A percentile compares a stretch with the other conserved stretches of the same genome.
phyloP scores from a whole-genome alignment of 2,329 filamentous ascomycete genomes.

The Sphaerulina musiva region DNA sequence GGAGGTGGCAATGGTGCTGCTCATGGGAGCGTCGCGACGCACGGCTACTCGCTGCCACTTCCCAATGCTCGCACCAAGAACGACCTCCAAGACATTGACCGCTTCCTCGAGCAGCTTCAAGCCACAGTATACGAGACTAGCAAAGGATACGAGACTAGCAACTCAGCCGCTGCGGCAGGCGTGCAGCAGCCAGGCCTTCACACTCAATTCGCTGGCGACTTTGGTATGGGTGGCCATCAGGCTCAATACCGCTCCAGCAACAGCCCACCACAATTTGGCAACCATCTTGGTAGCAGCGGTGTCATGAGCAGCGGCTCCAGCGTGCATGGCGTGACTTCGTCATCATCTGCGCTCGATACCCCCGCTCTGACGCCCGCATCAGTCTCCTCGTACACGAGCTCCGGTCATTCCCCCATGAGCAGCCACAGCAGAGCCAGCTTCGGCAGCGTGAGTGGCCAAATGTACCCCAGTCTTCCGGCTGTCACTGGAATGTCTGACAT shows the following conservation, averaged over 20 bases:
- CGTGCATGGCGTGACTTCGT: slow-evolving; percentile 35
- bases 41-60: slow-evolving; percentile 76
- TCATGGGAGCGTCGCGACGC: slow-evolving; percentile 56
- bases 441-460: slow-evolving; percentile 45
- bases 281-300: slow-evolving; percentile 26
- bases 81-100: slow-evolving; percentile 88
- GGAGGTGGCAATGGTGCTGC: slow-evolving; percentile 41
- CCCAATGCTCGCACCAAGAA: slow-evolving; percentile 90
- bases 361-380: slow-evolving; percentile 71
- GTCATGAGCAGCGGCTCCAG: slow-evolving; percentile 36
- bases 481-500: slow-evolving; percentile 60
- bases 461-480: slow-evolving; percentile 70
- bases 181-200: slow-evolving; percentile 68
- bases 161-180: slow-evolving; percentile 67
- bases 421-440: slow-evolving; percentile 55
- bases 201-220: slow-evolving; percentile 42
- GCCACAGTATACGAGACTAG: slow-evolving; percentile 92
- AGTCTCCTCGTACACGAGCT: slow-evolving; percentile 64
- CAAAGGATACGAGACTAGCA: slow-evolving; percentile 67
- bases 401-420: slow-evolving; percentile 71
- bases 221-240: slow-evolving; percentile 46
- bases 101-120: slow-evolving; percentile 92
- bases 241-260: slow-evolving; percentile 49
- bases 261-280: slow-evolving; percentile 45
- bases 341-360: slow-evolving; percentile 52